phyloP scores from a whole-genome alignment of 345 rosid genomes.

The Citrus australasica region DNA sequence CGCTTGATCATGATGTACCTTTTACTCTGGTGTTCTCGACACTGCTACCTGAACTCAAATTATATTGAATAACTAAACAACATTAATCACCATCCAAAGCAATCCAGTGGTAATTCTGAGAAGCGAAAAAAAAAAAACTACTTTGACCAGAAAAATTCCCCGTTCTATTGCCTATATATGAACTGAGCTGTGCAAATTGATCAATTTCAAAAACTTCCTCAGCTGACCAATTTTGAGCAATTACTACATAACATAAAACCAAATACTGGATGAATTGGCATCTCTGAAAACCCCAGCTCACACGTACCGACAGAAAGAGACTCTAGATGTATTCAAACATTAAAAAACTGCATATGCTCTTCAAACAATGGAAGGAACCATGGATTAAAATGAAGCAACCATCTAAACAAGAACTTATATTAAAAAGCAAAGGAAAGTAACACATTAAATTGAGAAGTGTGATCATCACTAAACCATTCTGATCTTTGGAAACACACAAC shows the following conservation, averaged over 20 bases:
- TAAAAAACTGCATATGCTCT: too few relatives aligned
- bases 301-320: background rate
- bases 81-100: background rate
- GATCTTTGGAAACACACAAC: background rate
- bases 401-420: background rate
- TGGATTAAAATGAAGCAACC: background rate
- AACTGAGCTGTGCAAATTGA: background rate
- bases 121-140: background rate
- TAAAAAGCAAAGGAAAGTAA: background rate
- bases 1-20: constrained; percentile 56
- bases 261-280: background rate
- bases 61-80: background rate
- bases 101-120: background rate
- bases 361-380: too few relatives aligned
- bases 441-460: background rate
- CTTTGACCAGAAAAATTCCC: background rate
- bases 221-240: background rate
- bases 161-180: background rate
- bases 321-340: background rate
- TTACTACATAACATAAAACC: background rate
- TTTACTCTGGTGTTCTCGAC: background rate
- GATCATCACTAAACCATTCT: background rate
- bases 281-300: background rate
- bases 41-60: background rate
- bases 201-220: background rate